These are phyloP conservation scores for Solanum sitiens DNA, from an alignment of 257 asterid species.

Conservation along the genomic window DNA sequence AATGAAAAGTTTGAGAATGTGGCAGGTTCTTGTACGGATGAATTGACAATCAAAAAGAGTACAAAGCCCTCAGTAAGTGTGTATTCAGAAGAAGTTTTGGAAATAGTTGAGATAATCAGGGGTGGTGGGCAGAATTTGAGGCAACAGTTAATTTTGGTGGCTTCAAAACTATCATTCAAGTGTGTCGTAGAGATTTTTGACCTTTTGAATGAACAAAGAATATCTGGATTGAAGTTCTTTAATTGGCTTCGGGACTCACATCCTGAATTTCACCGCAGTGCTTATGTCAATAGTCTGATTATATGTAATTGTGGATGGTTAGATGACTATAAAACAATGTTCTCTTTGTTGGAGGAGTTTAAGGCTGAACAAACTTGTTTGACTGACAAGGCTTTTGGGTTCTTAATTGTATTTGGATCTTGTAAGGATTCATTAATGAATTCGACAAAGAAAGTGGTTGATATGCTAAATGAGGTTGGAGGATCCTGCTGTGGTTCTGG, in stretches of 20 bases:
- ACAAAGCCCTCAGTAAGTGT: neutral
- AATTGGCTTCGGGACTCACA: constrained; percentile 39
- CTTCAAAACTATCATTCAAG: constrained; percentile 14
- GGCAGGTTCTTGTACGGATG: neutral
- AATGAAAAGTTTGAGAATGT: neutral
- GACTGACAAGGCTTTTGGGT: constrained; percentile 51
- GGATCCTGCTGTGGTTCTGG: constrained; percentile 69
- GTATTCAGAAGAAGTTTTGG: neutral
- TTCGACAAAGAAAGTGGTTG: constrained; percentile 27
- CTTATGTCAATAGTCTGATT: constrained; percentile 44
- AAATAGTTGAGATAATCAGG: constrained; percentile 37
- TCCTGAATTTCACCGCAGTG: constrained; percentile 27
- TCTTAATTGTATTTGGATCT: constrained; percentile 29
- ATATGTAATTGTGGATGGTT: constrained; percentile 62
- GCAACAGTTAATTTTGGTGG: constrained; percentile 22
- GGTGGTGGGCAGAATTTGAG: constrained; percentile 32
- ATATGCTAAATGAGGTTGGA: constrained; percentile 43
- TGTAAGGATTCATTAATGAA: constrained; percentile 23
- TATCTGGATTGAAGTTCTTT: constrained; percentile 55
- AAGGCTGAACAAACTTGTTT: constrained; percentile 35
- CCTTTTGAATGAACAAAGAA: constrained; percentile 31
- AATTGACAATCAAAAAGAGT: neutral
- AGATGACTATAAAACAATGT: constrained; percentile 56
- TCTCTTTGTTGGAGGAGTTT: constrained; percentile 33
- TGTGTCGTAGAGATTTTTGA: constrained; percentile 32